These are phyloP conservation scores for Aspergillus olivimuriae DNA, from an alignment of 495 filamentous ascomycete species.

Conservation along the genomic window DNA sequence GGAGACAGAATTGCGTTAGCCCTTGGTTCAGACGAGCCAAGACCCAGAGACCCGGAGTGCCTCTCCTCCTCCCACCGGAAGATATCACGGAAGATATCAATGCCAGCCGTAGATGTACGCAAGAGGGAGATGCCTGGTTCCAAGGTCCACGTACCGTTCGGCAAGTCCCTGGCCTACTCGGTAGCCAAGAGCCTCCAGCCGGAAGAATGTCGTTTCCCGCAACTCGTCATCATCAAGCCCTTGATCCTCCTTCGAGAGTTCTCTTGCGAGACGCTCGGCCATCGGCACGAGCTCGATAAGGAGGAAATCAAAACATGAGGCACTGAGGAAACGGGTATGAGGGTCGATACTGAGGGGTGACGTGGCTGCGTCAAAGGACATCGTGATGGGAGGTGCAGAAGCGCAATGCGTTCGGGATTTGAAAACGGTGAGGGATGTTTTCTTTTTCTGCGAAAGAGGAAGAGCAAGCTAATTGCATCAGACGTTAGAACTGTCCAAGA, in stretches of 20 bases:
- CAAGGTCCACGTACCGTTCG: constrained; percentile 73
- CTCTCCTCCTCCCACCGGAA: too few species aligned
- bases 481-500: too few species aligned
- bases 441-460: too few species aligned
- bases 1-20: neutral
- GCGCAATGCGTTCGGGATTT: constrained; percentile 2
- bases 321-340: constrained; percentile 65
- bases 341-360: constrained; percentile 72
- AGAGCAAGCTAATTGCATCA: too few species aligned
- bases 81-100: neutral
- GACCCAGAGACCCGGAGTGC: neutral
- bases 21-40: neutral
- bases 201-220: constrained; percentile 73
- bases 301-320: constrained; percentile 83
- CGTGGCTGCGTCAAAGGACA: constrained; percentile 69
- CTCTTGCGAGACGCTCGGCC: constrained; percentile 65
- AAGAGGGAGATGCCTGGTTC: neutral
- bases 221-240: constrained; percentile 68
- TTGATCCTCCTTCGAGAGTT: constrained; percentile 29
- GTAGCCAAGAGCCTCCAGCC: constrained; percentile 84
- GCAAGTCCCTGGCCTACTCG: constrained; percentile 88
- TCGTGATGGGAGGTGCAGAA: constrained; percentile 22
- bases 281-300: constrained; percentile 95
- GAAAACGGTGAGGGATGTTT: neutral
- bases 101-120: neutral